Conservation (phyloP, 352 stramenopile genomes). For the Phytophthora agathidicida region DNA sequence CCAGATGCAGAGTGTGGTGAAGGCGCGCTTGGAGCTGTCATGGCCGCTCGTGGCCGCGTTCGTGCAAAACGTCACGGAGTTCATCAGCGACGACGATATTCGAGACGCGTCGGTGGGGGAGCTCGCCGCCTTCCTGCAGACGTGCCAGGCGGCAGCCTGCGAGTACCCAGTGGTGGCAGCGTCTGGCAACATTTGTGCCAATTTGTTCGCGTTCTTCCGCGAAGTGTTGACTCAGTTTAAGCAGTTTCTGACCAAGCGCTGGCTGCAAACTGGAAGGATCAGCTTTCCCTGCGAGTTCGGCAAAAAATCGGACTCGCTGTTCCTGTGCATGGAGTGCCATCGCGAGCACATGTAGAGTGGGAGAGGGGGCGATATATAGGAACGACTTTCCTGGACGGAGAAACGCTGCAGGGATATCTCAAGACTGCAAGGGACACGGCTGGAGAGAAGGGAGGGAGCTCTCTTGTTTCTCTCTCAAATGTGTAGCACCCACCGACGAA, state of each 20-base stretch:
- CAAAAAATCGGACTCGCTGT: conserved; percentile 77
- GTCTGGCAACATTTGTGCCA: conserved; percentile 62
- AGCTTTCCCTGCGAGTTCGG: conserved; percentile 80
- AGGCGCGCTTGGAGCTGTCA: conserved; percentile 61
- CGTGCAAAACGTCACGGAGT: conserved; percentile 67
- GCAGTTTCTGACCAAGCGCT: conserved; percentile 63
- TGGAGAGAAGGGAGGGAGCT: conserved; percentile 18
- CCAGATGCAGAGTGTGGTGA: conserved; percentile 68
- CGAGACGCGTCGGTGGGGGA: conserved; percentile 67
- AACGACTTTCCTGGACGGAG: neutral
- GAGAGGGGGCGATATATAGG: neutral
- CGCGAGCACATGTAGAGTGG: conserved; percentile 64
- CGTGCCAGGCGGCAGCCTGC: conserved; percentile 31
- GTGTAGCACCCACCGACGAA: conserved; percentile 8
- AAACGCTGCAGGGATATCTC: neutral
- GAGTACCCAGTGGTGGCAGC: conserved; percentile 12
- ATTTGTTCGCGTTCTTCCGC: conserved; percentile 70
- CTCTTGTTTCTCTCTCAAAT: conserved; percentile 1
- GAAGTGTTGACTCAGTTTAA: conserved; percentile 70
- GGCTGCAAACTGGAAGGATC: conserved; percentile 61
- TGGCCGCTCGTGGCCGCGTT: conserved; percentile 67
- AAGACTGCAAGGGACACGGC: conserved; percentile 3
- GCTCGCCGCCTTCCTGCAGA: conserved; percentile 62
- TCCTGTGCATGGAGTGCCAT: conserved; percentile 87
- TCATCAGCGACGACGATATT: conserved; percentile 80